A percentile compares a stretch with the other conserved stretches of the same genome.
These are phyloP conservation scores for Solanum sparsipilum DNA, from an alignment of 257 asterid species.

Conservation along the genomic window DNA sequence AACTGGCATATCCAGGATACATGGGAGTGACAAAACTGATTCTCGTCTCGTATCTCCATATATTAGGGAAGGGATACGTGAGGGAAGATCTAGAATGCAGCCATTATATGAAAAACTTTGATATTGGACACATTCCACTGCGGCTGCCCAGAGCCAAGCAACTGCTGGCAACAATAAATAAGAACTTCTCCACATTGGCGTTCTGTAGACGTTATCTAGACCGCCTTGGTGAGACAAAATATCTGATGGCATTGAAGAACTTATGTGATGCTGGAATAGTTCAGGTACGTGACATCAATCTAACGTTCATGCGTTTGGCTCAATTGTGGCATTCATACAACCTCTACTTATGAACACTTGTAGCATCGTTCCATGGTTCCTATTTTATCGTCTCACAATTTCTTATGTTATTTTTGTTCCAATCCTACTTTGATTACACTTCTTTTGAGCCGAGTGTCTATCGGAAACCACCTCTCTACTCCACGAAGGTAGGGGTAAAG, in stretches of 20 bases:
- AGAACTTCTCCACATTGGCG: slow-evolving; percentile 87
- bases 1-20: neutral
- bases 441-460: neutral
- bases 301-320: neutral
- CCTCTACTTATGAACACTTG: neutral
- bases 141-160: slow-evolving; percentile 90
- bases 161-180: slow-evolving; percentile 79
- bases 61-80: slow-evolving; percentile 81
- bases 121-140: slow-evolving; percentile 82
- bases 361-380: neutral
- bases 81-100: slow-evolving; percentile 99
- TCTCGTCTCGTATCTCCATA: neutral
- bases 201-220: slow-evolving; percentile 95
- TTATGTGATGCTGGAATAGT: slow-evolving; percentile 88
- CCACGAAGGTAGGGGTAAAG: neutral
- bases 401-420: neutral
- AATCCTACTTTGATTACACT: neutral
- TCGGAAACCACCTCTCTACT: neutral
- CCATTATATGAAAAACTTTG: slow-evolving; percentile 97
- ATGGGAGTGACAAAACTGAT: neutral
- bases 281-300: slow-evolving; percentile 40
- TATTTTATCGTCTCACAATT: neutral
- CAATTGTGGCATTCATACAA: neutral
- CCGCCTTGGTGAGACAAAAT: slow-evolving; percentile 87
- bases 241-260: slow-evolving; percentile 92